Conservation (phyloP, 805 yeast species). For the Wickerhamomyces kurtzmanii region DNA sequence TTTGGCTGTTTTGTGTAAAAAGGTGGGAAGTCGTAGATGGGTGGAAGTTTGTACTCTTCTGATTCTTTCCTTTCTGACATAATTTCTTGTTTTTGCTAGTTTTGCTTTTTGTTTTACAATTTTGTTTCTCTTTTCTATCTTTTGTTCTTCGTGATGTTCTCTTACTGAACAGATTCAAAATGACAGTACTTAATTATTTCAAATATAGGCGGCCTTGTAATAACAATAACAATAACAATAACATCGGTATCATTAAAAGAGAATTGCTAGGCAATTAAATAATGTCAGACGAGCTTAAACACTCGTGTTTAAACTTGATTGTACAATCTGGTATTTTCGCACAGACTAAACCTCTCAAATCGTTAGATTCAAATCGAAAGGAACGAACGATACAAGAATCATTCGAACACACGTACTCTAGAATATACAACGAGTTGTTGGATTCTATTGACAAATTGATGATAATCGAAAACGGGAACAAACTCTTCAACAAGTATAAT, state of each 20-base stretch:
- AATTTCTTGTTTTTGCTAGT: background rate
- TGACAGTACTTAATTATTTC: too few relatives aligned
- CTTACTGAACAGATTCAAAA: background rate
- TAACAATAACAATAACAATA: too few relatives aligned
- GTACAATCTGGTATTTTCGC: too few relatives aligned
- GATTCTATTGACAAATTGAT: conserved; percentile 22
- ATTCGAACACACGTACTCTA: background rate
- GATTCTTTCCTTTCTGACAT: background rate
- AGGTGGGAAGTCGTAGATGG: conserved; percentile 76
- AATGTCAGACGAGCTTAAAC: too few relatives aligned
- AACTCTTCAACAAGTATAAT: background rate
- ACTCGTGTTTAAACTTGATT: too few relatives aligned
- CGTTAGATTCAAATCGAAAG: too few relatives aligned
- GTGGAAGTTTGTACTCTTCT: conserved; percentile 27
- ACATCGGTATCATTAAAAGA: too few relatives aligned
- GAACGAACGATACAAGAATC: too few relatives aligned
- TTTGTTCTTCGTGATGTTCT: background rate
- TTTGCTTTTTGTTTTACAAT: background rate
- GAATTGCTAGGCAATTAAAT: too few relatives aligned
- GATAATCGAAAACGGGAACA: background rate
- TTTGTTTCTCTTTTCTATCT: background rate
- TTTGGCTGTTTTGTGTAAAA: conserved; percentile 87
- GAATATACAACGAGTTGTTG: conserved; percentile 21
- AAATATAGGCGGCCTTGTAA: too few relatives aligned
- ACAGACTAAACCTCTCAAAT: too few relatives aligned